These are phyloP conservation scores for Penicillium roqueforti DNA, from an alignment of 495 filamentous ascomycete genomes.

Conservation along the genomic window DNA sequence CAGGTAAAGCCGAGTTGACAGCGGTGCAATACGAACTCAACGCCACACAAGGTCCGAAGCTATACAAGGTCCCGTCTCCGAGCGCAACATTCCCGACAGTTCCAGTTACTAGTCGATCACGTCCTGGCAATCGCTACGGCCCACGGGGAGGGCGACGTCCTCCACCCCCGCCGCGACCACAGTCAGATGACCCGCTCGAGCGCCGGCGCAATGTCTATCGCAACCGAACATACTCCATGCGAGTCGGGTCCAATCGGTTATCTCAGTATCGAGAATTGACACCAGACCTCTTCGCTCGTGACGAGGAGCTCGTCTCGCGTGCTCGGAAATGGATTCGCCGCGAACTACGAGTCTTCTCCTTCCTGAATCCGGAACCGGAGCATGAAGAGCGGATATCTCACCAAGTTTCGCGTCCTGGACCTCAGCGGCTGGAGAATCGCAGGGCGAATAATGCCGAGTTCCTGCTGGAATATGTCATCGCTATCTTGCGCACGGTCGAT, in stretches of 20 bases:
- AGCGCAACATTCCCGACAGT: slow-evolving; percentile 7
- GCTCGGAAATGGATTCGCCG: slow-evolving; percentile 86
- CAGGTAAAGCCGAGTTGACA: slow-evolving; percentile 59
- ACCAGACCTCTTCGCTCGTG: slow-evolving; percentile 57
- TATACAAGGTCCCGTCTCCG: slow-evolving; percentile 42
- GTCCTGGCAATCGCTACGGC: slow-evolving; percentile 11
- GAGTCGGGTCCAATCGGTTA: slow-evolving; percentile 78
- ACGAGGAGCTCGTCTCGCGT: slow-evolving; percentile 67
- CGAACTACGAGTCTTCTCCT: slow-evolving; percentile 84
- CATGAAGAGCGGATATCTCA: slow-evolving; percentile 15
- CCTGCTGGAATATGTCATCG: slow-evolving; percentile 81
- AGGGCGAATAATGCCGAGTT: slow-evolving; percentile 80
- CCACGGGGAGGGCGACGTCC: slow-evolving; percentile 25
- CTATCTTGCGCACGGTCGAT: slow-evolving; percentile 85
- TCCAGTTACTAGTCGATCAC: slow-evolving; percentile 2
- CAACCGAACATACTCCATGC: slow-evolving; percentile 70
- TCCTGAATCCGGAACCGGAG: slow-evolving; percentile 49
- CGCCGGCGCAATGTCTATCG: slow-evolving; percentile 73
- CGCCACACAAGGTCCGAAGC: slow-evolving; percentile 49
- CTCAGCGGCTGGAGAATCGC: slow-evolving; percentile 39
- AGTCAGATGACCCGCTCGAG: slow-evolving; percentile 56
- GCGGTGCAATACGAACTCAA: slow-evolving; percentile 65
- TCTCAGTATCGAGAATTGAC: slow-evolving; percentile 76
- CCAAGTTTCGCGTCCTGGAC: slow-evolving; percentile 30
- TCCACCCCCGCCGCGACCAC: slow-evolving; percentile 22